phyloP scores from a whole-genome alignment of 1,284 basidiomycete species.

The Cystobasidiaceae sp. region DNA sequence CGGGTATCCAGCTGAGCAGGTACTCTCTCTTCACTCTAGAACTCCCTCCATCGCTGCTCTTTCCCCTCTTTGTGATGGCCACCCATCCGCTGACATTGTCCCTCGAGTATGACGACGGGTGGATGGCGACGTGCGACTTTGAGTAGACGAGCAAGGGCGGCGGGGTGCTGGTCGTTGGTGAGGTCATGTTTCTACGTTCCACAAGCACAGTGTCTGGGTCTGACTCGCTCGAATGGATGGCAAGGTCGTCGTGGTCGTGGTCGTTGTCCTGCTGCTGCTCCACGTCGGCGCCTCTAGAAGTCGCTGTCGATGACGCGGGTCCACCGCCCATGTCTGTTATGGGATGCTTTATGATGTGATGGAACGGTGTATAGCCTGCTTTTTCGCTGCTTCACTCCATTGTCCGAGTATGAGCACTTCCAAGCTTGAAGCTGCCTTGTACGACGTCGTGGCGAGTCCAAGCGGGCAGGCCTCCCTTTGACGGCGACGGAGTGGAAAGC shows the following conservation, averaged over 20 bases:
- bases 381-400: no score
- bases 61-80: conserved; percentile 71
- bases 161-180: no score
- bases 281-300: neutral
- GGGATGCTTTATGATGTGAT: no score
- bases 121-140: conserved; percentile 87
- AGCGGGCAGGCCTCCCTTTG: no score
- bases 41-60: no score
- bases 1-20: conserved; percentile 78
- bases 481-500: no score
- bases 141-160: neutral
- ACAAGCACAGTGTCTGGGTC: conserved; percentile 20
- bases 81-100: conserved; percentile 93
- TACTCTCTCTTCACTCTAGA: no score
- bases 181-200: no score
- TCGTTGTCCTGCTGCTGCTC: neutral
- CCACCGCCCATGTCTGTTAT: conserved; percentile 12
- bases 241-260: conserved; percentile 11
- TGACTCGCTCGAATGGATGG: conserved; percentile 21
- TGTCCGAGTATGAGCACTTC: no score
- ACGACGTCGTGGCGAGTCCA: no score
- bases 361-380: no score
- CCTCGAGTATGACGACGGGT: conserved; percentile 81
- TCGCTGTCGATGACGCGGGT: neutral
- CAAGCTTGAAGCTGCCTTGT: no score